Conservation (phyloP, 495 filamentous ascomycete species). For the Trypethelium eluteriae region DNA sequence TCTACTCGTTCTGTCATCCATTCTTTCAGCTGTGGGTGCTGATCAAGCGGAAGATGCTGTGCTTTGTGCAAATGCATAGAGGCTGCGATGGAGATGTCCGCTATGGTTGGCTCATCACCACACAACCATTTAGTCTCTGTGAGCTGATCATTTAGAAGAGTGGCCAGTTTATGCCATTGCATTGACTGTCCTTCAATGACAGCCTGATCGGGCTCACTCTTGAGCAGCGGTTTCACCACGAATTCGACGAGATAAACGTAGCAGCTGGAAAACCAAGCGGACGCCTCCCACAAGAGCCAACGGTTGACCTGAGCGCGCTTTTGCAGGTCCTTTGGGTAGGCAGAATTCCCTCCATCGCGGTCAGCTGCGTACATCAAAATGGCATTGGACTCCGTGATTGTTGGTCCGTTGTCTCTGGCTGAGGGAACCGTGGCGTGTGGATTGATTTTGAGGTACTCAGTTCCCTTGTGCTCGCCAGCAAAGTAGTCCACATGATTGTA, state of each 20-base stretch:
- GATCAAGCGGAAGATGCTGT: constrained; percentile 28
- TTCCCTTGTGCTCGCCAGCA: constrained; percentile 29
- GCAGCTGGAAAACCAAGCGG: constrained; percentile 29
- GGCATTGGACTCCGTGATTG: constrained; percentile 35
- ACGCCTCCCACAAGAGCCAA: constrained; percentile 36
- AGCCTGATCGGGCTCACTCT: constrained; percentile 25
- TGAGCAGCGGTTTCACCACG: constrained; percentile 32
- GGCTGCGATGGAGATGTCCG: constrained; percentile 34
- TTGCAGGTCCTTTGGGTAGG: constrained; percentile 32
- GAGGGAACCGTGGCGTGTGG: constrained; percentile 32
- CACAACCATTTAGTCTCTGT: constrained; percentile 31
- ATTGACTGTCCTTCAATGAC: constrained; percentile 25
- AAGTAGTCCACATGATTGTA: constrained; percentile 33
- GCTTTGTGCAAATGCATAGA: constrained; percentile 32
- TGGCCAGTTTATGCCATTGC: constrained; percentile 28
- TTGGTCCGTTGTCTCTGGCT: constrained; percentile 29
- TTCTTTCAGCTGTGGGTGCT: constrained; percentile 31
- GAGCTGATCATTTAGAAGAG: constrained; percentile 31
- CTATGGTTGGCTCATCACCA: constrained; percentile 33
- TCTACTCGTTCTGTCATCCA: constrained; percentile 32
- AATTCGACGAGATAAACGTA: constrained; percentile 35
- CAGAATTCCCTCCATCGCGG: constrained; percentile 9
- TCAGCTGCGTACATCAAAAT: constrained; percentile 35
- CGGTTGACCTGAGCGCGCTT: constrained; percentile 28
- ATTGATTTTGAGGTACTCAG: constrained; percentile 32